phyloP scores from a whole-genome alignment of 306 rosid genomes.

The Rosa multiflora region DNA sequence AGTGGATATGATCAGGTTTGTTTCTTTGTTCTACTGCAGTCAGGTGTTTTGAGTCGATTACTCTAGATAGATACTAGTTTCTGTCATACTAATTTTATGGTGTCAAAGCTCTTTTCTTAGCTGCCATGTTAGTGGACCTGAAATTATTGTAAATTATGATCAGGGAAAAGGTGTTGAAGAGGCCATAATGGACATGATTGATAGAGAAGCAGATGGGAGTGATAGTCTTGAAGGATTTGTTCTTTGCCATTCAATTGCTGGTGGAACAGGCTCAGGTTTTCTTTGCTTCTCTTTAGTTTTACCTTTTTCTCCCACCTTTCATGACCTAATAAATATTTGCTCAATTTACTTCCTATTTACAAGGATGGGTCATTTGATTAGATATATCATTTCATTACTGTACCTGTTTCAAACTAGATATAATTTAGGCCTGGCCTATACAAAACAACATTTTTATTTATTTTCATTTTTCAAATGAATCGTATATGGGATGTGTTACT shows the following conservation, averaged over 20 bases:
- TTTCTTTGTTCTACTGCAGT: slow-evolving; percentile 8
- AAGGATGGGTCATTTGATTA: neutral
- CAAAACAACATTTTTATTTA: neutral
- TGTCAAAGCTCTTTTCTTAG: neutral
- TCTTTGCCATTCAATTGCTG: slow-evolving; percentile 95
- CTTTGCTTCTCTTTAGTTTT: slow-evolving; percentile 15
- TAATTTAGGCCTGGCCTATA: neutral
- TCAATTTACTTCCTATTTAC: neutral
- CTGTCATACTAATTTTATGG: neutral
- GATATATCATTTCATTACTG: neutral
- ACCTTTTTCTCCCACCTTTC: neutral
- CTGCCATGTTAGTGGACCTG: neutral
- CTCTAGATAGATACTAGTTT: slow-evolving; percentile 4
- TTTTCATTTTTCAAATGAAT: too few relatives aligned
- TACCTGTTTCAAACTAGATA: neutral
- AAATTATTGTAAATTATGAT: slow-evolving; percentile 28
- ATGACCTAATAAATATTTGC: neutral
- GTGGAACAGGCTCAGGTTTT: slow-evolving; percentile 98
- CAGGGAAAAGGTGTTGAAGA: slow-evolving; percentile 98
- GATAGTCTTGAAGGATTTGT: slow-evolving; percentile 99
- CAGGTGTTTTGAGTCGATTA: slow-evolving; percentile 1
- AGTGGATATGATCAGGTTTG: slow-evolving; percentile 96
- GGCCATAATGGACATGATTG: slow-evolving; percentile 99
- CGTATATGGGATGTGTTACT: neutral
- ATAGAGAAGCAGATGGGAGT: slow-evolving; percentile 99